Base-by-base conservation (phyloP, 2,329 filamentous ascomycete species). In the Penicillium olsonii region DNA sequence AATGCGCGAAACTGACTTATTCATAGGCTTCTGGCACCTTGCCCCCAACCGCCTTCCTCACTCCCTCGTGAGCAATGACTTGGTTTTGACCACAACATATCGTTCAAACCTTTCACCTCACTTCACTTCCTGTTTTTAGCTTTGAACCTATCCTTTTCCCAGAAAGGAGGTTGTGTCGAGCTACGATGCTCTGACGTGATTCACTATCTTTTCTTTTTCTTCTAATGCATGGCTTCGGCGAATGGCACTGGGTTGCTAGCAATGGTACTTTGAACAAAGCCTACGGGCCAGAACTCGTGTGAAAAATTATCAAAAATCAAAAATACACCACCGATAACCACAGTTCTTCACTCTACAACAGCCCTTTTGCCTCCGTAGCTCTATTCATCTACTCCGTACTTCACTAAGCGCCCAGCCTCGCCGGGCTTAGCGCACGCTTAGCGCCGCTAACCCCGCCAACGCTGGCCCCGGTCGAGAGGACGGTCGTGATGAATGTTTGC, bases 41-140 rank as follows among this genome's bases (percentile, higher is more conserved):
- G 46, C 80, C 79, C 33, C 57, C 75, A 4, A 74, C 78, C 37
- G 80, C 80, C 42, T 82, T 81, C 39, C 57, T 70, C 38, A 54
- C 64, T 45, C 56, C 53, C n/a, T 52, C 54, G 18, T 60, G 50
- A 54, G 37, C 56, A n/a, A n/a, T n/a, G n/a, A n/a, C 18, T 2
- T 10, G 39, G 20, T 20, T 18, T 19, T 26, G 19, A 20, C 15
- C 22, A 43, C 27, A 9, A 38, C 15, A 24, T 29, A 40, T 18
- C 18, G 18, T 19, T 38, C 18, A 26, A 44, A 27, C 8, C 26
- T 42, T 50, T 12, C 43, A 31, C 17, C n/a, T 29, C 24, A 42
- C 37, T 38, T 9, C 22, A 14, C 14, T 7, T 26, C 26, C 43
- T 26, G 27, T 43, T 37, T 18, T 31, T 42, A 33, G 31, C 31